Evolutionary conservation across 108 stramenopile species (phyloP), one percentile per base, ranked within the genome.

Genomic region (Skeletonema potamos): DNA sequence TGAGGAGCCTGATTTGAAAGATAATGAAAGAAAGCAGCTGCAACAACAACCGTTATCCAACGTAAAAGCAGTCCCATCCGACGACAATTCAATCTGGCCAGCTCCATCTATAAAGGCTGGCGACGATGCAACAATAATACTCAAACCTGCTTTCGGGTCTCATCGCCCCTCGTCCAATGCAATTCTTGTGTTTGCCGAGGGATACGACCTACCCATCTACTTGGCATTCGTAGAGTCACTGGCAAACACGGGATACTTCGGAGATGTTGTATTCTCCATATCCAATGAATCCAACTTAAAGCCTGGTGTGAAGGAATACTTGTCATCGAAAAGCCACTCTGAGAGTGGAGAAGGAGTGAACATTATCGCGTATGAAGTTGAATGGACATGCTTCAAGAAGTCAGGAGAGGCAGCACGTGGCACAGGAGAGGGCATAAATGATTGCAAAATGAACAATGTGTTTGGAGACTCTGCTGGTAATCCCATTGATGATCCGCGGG

Each of bases 221-320:
- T 65, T 92, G 48, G 57, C 74, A 51, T 92, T 94, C 68, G 73
- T 94, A 1, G 88, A 91, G 74, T 89, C 87, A 9, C 64, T 94
- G 9, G 57, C 62, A 17, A 54, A 46, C 1, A 87, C 91, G 11
- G 87, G 87, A 22, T 94, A 77, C 68, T 55, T 44, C 3, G 93
- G 93, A 8, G 93, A 94, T 60, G 76, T 92, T 12, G 93, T 94
- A 15, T 60, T 93, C 46, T 86, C 87, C 30, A 78, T 92, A 59
- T 79, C 87, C 7, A 73, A 66, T 6, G 67, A 77, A 37, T 51
- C 65, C 26, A 69, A 83, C 17, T 43, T 91, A 8, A 76, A 74
- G 24, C 61, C 66, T 0, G 76, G 84, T 43, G 89, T 92, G 27
- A 46, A 87, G 68, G 88, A 90, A 5, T 94, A 94, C 65, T 67